Base-by-base conservation (phyloP, 2,329 filamentous ascomycete genomes). In the Penicillium decumbens region DNA sequence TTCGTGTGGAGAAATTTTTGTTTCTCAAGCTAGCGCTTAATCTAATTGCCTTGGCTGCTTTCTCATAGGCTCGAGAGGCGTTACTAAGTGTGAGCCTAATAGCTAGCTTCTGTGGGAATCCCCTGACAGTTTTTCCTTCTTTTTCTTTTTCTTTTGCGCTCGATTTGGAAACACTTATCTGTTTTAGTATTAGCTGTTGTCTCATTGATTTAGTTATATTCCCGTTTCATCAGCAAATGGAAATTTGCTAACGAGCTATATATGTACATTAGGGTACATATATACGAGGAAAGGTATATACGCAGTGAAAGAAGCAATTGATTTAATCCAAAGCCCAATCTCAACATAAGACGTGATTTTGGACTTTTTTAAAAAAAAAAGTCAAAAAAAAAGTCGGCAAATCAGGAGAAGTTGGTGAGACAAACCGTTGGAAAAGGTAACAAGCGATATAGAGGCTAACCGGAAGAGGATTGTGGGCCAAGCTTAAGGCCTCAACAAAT, bases 11-110 rank as follows among this genome's bases (percentile, higher is more conserved):
- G 45, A 46, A 32, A 43, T 43, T 48, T 42, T 29, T 35, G 28
- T 32, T 46, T 30, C 27, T 43, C 29, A 35, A 18, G 12, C 37
- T 54, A 47, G 45, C 47, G 50, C 45, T 41, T 35, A 41, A 54
- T 47, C 44, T 46, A 32, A 48, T 54, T 43, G 44, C 43, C 43
- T 40, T 29, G 30, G 9, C 13, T 24, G 25, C 10, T 3, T 28
- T 32, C 15, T 37, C 40, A 55, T 55, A 48, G 53, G 53, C 12
- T 33, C 27, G 20, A 27, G 25, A 27, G 18, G 28, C 12, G 9
- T 13, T 37, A 41, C 42, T 49, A 47, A 15, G 51, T 41, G 51
- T 54, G 47, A 56, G 51, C 40, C 45, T 54, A 54, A 45, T 50
- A 43, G 25, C 47, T 56, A 56, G 51, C 28, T 15, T 41, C 23